Conservation (phyloP, 331 rosid genomes). For the Ulmus americana region DNA sequence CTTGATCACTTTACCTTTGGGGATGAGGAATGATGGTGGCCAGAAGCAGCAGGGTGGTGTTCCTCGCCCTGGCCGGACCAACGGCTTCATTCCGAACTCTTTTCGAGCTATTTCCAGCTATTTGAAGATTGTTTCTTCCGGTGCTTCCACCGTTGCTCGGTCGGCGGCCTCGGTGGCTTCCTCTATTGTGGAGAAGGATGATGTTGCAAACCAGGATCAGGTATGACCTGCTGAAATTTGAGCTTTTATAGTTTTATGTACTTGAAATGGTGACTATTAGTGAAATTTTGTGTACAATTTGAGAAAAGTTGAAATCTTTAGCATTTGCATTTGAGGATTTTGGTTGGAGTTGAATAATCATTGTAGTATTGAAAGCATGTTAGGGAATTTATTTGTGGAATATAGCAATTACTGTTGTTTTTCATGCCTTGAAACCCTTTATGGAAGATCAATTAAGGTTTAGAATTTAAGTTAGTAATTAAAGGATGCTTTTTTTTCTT, state of each 20-base stretch:
- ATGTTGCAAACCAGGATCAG: slow-evolving; percentile 68
- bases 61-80: slow-evolving; percentile 45
- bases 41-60: slow-evolving; percentile 62
- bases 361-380: neutral
- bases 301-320: slow-evolving; percentile 3
- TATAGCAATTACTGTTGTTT: neutral
- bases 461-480: neutral
- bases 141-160: slow-evolving; percentile 91
- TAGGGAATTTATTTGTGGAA: slow-evolving; percentile 17
- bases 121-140: slow-evolving; percentile 74
- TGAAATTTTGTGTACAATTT: neutral
- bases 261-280: neutral
- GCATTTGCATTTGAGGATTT: slow-evolving; percentile 1
- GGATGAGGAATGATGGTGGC: slow-evolving; percentile 83
- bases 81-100: slow-evolving; percentile 70
- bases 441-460: neutral
- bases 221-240: slow-evolving; percentile 28
- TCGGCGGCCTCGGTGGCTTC: slow-evolving; percentile 94
- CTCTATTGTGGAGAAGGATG: slow-evolving; percentile 77
- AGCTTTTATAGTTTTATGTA: neutral
- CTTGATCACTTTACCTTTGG: slow-evolving; percentile 50
- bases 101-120: slow-evolving; percentile 82
- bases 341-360: neutral
- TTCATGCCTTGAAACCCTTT: slow-evolving; percentile 12
- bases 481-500: neutral